These are phyloP conservation scores for Aschersonia sp. DNA, from an alignment of 2,329 filamentous ascomycete species.

Conservation along the genomic window DNA sequence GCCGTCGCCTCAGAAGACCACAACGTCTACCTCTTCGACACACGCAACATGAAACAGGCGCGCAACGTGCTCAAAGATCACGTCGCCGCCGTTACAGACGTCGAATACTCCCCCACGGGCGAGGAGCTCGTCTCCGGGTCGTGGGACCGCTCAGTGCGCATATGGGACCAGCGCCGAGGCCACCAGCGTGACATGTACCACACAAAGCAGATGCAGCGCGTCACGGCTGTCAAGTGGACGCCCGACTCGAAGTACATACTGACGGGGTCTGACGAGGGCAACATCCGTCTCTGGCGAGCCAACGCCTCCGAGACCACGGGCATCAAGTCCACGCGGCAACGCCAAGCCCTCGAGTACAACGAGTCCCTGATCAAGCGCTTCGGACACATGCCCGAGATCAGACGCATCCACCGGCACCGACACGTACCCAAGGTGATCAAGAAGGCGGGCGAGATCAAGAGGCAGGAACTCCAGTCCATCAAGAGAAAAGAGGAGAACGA, in stretches of 20 bases:
- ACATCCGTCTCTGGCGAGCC: slow-evolving; percentile 73
- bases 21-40: slow-evolving; percentile 79
- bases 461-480: slow-evolving; percentile 71
- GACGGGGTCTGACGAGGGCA: slow-evolving; percentile 86
- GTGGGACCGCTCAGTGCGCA: slow-evolving; percentile 70
- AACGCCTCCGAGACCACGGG: slow-evolving; percentile 73
- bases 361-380: slow-evolving; percentile 70
- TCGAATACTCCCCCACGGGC: slow-evolving; percentile 88
- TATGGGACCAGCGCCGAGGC: slow-evolving; percentile 70
- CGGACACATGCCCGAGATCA: slow-evolving; percentile 91
- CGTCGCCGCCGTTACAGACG: slow-evolving; percentile 84
- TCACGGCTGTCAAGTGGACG: slow-evolving; percentile 74
- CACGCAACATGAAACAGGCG: slow-evolving; percentile 76
- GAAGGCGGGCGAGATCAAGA: slow-evolving; percentile 93
- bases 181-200: slow-evolving; percentile 91
- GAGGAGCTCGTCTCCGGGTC: slow-evolving; percentile 84
- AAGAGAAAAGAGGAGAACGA: slow-evolving; percentile 92
- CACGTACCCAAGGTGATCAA: slow-evolving; percentile 87
- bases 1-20: slow-evolving; percentile 90
- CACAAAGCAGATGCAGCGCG: slow-evolving; percentile 94
- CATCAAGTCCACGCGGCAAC: slow-evolving; percentile 70
- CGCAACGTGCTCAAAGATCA: slow-evolving; percentile 85
- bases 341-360: slow-evolving; percentile 86
- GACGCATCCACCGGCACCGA: slow-evolving; percentile 77
- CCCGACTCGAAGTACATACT: slow-evolving; percentile 83